Percentiles rank a stretch among this genome's conserved stretches.
Conservation (phyloP, 345 rosid genomes). For the Brassica incana region DNA sequence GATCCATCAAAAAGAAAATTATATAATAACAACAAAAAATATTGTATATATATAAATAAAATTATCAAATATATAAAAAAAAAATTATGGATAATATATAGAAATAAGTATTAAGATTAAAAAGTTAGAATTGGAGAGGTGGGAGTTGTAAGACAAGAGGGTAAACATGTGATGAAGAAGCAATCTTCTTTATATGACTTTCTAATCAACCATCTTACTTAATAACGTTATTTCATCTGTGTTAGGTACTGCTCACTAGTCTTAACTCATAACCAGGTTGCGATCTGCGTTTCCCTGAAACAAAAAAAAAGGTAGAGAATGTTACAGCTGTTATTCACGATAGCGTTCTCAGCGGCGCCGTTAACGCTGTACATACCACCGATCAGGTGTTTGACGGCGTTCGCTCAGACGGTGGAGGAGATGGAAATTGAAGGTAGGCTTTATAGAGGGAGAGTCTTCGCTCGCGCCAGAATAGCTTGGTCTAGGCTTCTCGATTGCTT, state of each 20-base stretch:
- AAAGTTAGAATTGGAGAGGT: not conserved
- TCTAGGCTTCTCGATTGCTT: constrained; percentile 65
- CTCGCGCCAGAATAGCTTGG: constrained; percentile 72
- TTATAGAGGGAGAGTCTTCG: constrained; percentile 56
- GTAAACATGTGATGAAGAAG: constrained; percentile 28
- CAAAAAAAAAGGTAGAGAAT: constrained; percentile 3
- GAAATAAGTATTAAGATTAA: not conserved
- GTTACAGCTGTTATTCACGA: constrained; percentile 75
- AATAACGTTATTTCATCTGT: constrained; percentile 5
- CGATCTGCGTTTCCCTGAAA: constrained; percentile 17
- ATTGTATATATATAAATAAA: too few species aligned
- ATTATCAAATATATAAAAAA: too few species aligned
- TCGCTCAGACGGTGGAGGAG: constrained; percentile 74
- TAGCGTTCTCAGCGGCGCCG: constrained; percentile 93
- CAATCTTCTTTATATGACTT: constrained; percentile 22
- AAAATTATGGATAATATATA: too few species aligned
- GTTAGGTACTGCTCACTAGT: not conserved
- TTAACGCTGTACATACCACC: constrained; percentile 86
- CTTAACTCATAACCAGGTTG: not conserved
- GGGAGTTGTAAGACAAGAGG: constrained; percentile 8
- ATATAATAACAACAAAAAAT: too few species aligned
- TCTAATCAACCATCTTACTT: constrained; percentile 5
- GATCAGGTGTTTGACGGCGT: constrained; percentile 69
- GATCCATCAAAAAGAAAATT: too few species aligned
- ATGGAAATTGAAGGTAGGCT: constrained; percentile 54